A percentile compares a stretch with the other conserved stretches of the same genome.
phyloP scores from a whole-genome alignment of 345 rosid genomes.

The Salix dunnii region DNA sequence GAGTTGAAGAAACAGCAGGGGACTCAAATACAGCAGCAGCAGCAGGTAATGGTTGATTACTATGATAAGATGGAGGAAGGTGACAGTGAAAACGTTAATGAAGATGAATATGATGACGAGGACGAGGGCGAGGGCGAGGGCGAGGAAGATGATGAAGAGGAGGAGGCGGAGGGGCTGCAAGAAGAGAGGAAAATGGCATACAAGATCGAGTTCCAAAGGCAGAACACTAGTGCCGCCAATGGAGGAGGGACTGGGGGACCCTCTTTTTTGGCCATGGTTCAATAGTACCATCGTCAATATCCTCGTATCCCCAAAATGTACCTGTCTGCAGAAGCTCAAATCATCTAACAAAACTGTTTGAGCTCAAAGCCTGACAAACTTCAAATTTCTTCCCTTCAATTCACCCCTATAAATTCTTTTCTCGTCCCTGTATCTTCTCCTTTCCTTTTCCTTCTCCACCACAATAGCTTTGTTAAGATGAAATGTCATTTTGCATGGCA shows the following conservation, averaged over 20 bases:
- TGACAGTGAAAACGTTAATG: constrained; percentile 33
- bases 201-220: constrained; percentile 53
- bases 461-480: neutral
- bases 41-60: constrained; percentile 39
- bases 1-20: constrained; percentile 46
- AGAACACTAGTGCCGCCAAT: constrained; percentile 34
- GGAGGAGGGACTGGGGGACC: constrained; percentile 58
- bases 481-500: neutral
- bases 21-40: constrained; percentile 19
- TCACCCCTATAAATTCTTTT: neutral
- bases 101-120: constrained; percentile 6
- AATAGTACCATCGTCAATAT: constrained; percentile 14
- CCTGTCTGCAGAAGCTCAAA: constrained; percentile 40
- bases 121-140: constrained; percentile 34
- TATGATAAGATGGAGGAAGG: constrained; percentile 43
- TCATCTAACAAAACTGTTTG: constrained; percentile 15
- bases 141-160: constrained; percentile 38
- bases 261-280: constrained; percentile 61
- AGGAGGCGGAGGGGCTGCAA: constrained; percentile 44
- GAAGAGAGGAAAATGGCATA: constrained; percentile 50
- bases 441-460: constrained; percentile 1
- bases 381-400: constrained; percentile 3
- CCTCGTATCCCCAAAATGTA: constrained; percentile 17
- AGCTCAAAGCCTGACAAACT: constrained; percentile 16
- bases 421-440: neutral